phyloP scores from a whole-genome alignment of 495 filamentous ascomycete species.

The Penicillium angulare region DNA sequence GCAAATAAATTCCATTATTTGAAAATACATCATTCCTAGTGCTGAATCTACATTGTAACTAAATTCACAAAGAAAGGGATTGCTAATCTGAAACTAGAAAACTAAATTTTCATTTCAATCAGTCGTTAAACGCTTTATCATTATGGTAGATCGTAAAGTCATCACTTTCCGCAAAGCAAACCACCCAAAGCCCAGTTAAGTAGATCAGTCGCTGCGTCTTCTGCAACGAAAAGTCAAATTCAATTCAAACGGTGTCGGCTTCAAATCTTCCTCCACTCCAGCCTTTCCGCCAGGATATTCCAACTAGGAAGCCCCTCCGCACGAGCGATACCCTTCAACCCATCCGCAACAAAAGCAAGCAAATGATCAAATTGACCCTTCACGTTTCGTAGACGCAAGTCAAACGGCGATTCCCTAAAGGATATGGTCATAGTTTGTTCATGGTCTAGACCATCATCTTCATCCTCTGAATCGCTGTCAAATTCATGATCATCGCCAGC shows the following conservation, averaged over 20 bases:
- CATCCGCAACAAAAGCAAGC: slow-evolving; percentile 41
- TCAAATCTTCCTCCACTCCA: slow-evolving; percentile 29
- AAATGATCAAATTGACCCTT: slow-evolving; percentile 39
- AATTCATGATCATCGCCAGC: not conserved
- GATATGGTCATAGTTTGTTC: slow-evolving; percentile 28
- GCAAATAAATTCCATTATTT: not conserved
- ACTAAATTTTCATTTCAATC: no score
- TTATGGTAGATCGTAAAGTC: slow-evolving; percentile 4
- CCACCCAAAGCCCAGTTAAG: no score
- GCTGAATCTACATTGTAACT: no score
- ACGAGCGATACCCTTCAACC: slow-evolving; percentile 45
- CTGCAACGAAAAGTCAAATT: not conserved
- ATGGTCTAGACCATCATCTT: slow-evolving; percentile 20
- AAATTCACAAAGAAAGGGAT: no score
- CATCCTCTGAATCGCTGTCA: slow-evolving; percentile 22
- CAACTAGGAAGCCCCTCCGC: slow-evolving; percentile 45
- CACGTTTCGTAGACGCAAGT: slow-evolving; percentile 32
- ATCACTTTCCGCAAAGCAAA: no score
- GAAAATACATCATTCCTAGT: no score
- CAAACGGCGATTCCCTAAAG: slow-evolving; percentile 28
- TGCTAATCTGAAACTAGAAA: no score
- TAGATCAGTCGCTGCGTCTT: no score
- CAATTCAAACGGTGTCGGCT: not conserved
- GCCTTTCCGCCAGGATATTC: slow-evolving; percentile 50
- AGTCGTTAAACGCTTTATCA: not conserved